Base-by-base conservation (phyloP, 1,139 yeast species). In the Neolecta irregularis region DNA sequence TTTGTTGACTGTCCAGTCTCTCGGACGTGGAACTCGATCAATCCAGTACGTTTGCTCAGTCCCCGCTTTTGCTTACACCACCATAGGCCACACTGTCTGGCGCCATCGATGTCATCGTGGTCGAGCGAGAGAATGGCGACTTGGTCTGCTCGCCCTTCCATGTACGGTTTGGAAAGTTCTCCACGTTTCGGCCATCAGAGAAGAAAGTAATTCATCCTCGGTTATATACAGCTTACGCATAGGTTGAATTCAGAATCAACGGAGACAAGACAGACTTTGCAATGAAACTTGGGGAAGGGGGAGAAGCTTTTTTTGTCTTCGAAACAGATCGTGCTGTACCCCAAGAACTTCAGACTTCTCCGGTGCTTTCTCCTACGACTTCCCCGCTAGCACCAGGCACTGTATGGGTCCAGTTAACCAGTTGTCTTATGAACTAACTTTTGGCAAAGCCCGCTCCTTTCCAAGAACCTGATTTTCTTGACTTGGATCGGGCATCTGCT, bases 251-350 rank as follows among this genome's bases (percentile, higher is more conserved):
- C 43, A 67, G 71, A 28, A 93, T 91, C 28, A 88, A 88, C 57
- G 95, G 77, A 24, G 67, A 67, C 42, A 67, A 74, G 38, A 77
- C 92, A 0, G 76, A 80, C 47, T 62, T 85, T 39, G 94, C 94
- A 8, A 88, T 88, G 98, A 88, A 88, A 56, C 60, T 88, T 34
- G 93, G 95, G 8, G 98, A 88, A 43, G 94, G 93, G 2, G 99
- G 99, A 18, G 99, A 88, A 55, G 98, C 96, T 0, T 85, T 83
- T 54, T 88, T 88, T 52, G 98, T 88, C 33, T 85, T 88, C 58
- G 94, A 85, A 50, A 79, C 95, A 2, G 68, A 67, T 26, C 66
- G 63, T 11, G 67, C 68, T 35, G 76, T 85, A 12, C 93, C 94
- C 1, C 64, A 66, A 39, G 77, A 80, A 44, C 66, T 81, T 42